phyloP scores from a whole-genome alignment of 768 basidiomycete genomes.

The Boletales sp. region DNA sequence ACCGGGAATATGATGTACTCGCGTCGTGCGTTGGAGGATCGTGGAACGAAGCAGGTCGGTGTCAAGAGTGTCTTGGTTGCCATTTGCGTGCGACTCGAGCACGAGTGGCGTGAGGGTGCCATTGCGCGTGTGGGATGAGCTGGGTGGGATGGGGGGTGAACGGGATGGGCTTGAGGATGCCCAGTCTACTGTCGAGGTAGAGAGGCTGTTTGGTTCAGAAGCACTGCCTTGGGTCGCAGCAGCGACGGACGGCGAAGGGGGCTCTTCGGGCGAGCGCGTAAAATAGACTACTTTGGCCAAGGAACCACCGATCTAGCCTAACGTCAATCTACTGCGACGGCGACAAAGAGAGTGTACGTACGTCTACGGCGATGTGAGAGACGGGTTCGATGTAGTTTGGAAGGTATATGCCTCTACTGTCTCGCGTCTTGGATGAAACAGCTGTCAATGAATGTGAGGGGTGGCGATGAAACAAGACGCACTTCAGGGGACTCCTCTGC shows the following conservation, averaged over 20 bases:
- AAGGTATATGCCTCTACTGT: conserved; percentile 94
- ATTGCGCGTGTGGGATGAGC: conserved; percentile 39
- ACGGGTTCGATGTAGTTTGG: conserved; percentile 98
- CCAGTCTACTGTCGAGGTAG: conserved; percentile 33
- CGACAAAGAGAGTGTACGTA: conserved; percentile 41
- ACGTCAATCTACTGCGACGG: conserved; percentile 2
- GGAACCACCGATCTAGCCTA: conserved; percentile 85
- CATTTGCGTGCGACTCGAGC: conserved; percentile 48
- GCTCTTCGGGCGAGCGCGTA: conserved; percentile 86
- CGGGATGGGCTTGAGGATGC: conserved; percentile 11
- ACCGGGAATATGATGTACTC: conserved; percentile 76
- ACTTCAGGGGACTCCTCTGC: conserved; percentile 95
- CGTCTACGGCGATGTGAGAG: conserved; percentile 96
- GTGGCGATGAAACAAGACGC: conserved; percentile 24
- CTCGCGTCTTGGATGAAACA: conserved; percentile 60
- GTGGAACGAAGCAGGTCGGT: conserved; percentile 53
- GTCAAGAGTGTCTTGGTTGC: conserved; percentile 29
- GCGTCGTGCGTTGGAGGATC: conserved; percentile 62
- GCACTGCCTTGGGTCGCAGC: conserved; percentile 57
- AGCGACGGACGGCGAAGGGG: conserved; percentile 72
- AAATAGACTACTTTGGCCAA: conserved; percentile 98
- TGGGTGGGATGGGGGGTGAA: conserved; percentile 25
- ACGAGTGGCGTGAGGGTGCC: conserved; percentile 84
- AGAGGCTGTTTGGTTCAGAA: conserved; percentile 43
- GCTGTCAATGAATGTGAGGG: conserved; percentile 10